Base-by-base conservation (phyloP, 805 yeast genomes). In the Sugiyamaella floridensis region DNA sequence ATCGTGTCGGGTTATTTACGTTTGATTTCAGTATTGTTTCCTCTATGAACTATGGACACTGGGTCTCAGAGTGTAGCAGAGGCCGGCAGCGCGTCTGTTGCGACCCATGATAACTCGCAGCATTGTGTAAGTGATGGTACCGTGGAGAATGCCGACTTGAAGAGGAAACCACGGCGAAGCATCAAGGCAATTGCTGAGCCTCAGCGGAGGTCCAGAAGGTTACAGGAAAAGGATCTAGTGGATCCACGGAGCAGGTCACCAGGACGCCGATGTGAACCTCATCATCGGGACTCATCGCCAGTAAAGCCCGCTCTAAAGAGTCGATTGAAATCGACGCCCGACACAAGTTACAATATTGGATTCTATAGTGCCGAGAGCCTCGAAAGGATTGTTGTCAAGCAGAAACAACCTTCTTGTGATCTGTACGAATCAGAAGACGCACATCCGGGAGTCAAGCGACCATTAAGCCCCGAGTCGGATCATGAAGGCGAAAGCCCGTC, bases 191-290 rank as follows among this genome's bases (percentile, higher is more conserved):
- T n/a, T 14, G 11, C 44, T 9, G 29, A 26, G 19, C 54, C 54
- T 22, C 37, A 19, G 15, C 20, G 54, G 41, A 14, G 53, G 11
- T 53, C 55, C 2, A 5, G 44, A 15, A 45, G 55, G 7, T 48
- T 53, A 7, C 37, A 45, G 11, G 55, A 53, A 41, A 49, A 49
- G 34, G 53, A 49, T 16, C 40, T 32, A 20, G 44, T 43, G 14
- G 55, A 49, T 14, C 40, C 50, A 15, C 43, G 50, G 4, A 34
- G 18, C n/a, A 14, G 49, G 44, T 53, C 55, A 8, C 55, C 55
- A 1, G 55, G 55, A 8, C 47, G 55, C n/a, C 26, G 52, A 28
- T 53, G 55, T 20, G 49, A 49, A n/a, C 55, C 55, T n/a, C 48
- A 45, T 18, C 55, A 53, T 34, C n/a, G 55, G 19, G 46, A 48